Conservation (phyloP, 495 filamentous ascomycete species). For the Xylaria curta region DNA sequence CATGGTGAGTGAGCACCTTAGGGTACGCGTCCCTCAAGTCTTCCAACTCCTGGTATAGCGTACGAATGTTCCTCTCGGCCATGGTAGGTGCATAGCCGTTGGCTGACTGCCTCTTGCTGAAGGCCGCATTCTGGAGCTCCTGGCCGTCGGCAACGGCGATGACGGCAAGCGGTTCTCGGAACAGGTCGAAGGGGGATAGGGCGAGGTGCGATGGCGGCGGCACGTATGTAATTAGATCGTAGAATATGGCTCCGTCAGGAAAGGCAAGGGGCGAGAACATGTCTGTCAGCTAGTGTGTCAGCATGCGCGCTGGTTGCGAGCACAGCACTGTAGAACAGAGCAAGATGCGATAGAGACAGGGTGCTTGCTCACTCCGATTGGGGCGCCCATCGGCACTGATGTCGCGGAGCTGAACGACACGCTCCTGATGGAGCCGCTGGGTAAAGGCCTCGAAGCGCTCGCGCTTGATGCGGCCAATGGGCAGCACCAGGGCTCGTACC, state of each 20-base stretch:
- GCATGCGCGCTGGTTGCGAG: conserved; percentile 20
- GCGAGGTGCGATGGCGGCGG: conserved; percentile 78
- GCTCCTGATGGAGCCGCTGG: conserved; percentile 75
- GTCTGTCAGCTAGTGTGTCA: conserved; percentile 60
- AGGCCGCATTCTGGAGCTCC: conserved; percentile 58
- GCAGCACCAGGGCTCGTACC: conserved; percentile 81
- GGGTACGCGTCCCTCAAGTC: conserved; percentile 75
- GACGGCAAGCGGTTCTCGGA: conserved; percentile 78
- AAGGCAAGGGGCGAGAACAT: conserved; percentile 96
- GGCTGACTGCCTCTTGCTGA: conserved; percentile 53
- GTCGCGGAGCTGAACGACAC: conserved; percentile 87
- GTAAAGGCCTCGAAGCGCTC: conserved; percentile 82
- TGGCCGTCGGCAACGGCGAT: conserved; percentile 78
- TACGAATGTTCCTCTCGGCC: conserved; percentile 54
- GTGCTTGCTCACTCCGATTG: conserved; percentile 77
- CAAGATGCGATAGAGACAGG: neutral
- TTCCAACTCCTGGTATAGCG: conserved; percentile 68
- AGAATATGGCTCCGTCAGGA: conserved; percentile 85
- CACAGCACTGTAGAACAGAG: neutral
- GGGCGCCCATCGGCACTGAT: conserved; percentile 86
- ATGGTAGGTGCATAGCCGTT: conserved; percentile 53
- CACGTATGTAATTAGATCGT: conserved; percentile 82
- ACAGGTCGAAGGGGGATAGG: conserved; percentile 84
- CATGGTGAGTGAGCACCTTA: conserved; percentile 75
- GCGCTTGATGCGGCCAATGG: conserved; percentile 82